Evolutionary conservation across 306 rosid genomes (phyloP).

Genomic region (Vigna angularis): DNA sequence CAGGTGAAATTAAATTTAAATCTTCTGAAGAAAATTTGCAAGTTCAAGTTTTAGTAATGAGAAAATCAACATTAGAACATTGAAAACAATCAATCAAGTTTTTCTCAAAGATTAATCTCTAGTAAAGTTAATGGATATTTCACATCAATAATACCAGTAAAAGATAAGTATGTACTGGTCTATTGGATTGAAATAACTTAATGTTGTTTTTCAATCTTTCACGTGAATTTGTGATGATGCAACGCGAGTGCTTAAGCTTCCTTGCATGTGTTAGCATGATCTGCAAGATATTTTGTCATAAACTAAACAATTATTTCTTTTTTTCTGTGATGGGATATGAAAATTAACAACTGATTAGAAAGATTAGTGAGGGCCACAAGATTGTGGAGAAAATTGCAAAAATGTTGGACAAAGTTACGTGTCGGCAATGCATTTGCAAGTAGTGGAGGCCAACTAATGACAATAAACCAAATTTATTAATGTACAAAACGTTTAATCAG

Average conservation of each 20-base stretch:
- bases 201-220: not conserved
- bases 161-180: too few relatives aligned
- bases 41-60: too few relatives aligned
- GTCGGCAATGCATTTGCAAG: conserved; percentile 40
- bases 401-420: not conserved
- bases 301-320: conserved; percentile 27
- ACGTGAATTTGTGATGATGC: not conserved
- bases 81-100: too few relatives aligned
- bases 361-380: conserved; percentile 34
- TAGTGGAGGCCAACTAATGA: conserved; percentile 40
- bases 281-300: conserved; percentile 29
- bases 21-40: too few relatives aligned
- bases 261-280: conserved; percentile 6
- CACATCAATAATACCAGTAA: too few relatives aligned
- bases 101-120: too few relatives aligned
- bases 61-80: too few relatives aligned
- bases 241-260: not conserved
- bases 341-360: conserved; percentile 32
- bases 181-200: too few relatives aligned
- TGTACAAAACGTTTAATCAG: conserved; percentile 47
- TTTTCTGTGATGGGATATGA: conserved; percentile 26
- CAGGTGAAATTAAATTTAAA: too few relatives aligned
- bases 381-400: conserved; percentile 2
- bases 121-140: too few relatives aligned
- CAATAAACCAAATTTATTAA: conserved; percentile 32